A percentile compares a stretch with the other conserved stretches of the same genome.
phyloP scores from a whole-genome alignment of 768 basidiomycete genomes.

The Russula emetica region DNA sequence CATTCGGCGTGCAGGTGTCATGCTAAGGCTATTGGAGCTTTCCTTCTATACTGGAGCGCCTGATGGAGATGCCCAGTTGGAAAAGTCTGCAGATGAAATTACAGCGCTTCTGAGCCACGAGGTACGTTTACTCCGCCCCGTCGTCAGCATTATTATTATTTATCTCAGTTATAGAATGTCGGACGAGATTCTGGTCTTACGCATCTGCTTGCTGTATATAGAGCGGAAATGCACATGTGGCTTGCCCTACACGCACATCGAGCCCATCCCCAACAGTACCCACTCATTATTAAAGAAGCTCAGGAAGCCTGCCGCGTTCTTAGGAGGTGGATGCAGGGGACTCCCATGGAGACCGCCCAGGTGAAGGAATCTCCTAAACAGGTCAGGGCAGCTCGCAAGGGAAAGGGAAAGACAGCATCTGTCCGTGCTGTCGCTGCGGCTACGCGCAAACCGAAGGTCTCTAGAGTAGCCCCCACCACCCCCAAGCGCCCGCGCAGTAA shows the following conservation, averaged over 20 bases:
- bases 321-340: conserved; percentile 35
- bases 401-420: conserved; percentile 18
- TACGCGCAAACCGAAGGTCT: conserved; percentile 12
- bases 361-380: conserved; percentile 21
- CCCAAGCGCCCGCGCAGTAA: conserved; percentile 38
- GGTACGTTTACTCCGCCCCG: not conserved
- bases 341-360: not conserved
- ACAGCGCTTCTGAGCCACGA: conserved; percentile 40
- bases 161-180: conserved; percentile 29
- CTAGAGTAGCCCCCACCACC: conserved; percentile 38
- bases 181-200: conserved; percentile 34
- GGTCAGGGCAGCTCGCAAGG: conserved; percentile 19
- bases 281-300: conserved; percentile 47
- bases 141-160: not conserved
- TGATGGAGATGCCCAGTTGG: conserved; percentile 3
- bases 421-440: conserved; percentile 26
- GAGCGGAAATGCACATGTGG: conserved; percentile 58
- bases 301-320: conserved; percentile 52
- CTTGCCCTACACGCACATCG: conserved; percentile 67
- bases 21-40: conserved; percentile 53
- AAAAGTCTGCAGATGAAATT: conserved; percentile 28
- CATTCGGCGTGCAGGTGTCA: conserved; percentile 52
- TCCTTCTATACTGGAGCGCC: conserved; percentile 39
- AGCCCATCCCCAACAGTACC: conserved; percentile 42
- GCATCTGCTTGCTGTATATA: conserved; percentile 44